Evolutionary conservation across 2,329 filamentous ascomycete species (phyloP).

Genomic region (Colletotrichum filicis): DNA sequence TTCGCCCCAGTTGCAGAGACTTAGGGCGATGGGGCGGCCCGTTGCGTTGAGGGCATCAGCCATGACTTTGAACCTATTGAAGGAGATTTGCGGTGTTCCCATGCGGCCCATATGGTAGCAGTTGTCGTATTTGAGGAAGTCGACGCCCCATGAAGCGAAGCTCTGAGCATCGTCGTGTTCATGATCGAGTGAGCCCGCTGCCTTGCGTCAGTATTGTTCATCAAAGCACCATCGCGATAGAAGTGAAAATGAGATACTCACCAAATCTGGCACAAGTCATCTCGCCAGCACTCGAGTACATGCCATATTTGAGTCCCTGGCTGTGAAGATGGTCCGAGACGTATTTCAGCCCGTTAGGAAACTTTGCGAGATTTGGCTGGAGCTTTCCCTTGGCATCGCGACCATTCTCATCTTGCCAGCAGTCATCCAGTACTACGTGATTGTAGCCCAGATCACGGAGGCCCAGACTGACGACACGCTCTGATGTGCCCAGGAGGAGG

Average conservation of each 20-base stretch:
- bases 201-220: background rate
- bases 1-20: constrained; percentile 49
- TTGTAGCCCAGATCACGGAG: constrained; percentile 43
- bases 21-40: constrained; percentile 45
- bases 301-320: constrained; percentile 50
- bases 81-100: constrained; percentile 42
- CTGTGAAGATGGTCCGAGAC: constrained; percentile 48
- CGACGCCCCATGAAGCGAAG: constrained; percentile 63
- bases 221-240: background rate
- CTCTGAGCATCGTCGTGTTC: constrained; percentile 63
- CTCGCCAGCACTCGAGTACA: constrained; percentile 54
- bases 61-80: constrained; percentile 46
- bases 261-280: constrained; percentile 60
- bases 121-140: constrained; percentile 65
- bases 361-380: constrained; percentile 46
- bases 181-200: constrained; percentile 59
- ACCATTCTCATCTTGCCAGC: constrained; percentile 45
- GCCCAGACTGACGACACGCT: constrained; percentile 40
- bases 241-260: background rate
- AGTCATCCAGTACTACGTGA: constrained; percentile 47
- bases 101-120: constrained; percentile 48
- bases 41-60: constrained; percentile 46
- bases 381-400: constrained; percentile 40
- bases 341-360: constrained; percentile 48
- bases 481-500: constrained; percentile 36